These are phyloP conservation scores for Candida freyschussii DNA, from an alignment of 1,139 yeast genomes.

Conservation along the genomic window DNA sequence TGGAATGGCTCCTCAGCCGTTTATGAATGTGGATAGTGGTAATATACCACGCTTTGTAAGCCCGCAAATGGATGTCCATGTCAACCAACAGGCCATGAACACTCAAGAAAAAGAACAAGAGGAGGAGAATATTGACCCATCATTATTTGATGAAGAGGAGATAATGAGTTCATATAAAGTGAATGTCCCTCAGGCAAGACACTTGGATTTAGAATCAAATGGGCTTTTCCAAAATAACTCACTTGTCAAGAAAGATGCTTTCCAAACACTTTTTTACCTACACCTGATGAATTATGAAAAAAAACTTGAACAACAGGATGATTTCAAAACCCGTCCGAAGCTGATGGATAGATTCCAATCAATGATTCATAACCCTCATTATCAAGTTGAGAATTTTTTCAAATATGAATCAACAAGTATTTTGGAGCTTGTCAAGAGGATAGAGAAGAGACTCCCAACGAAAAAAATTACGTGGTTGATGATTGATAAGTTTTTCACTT, in stretches of 20 bases:
- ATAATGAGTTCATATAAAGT: conserved; percentile 13
- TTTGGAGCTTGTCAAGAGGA: conserved; percentile 14
- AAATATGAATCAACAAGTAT: conserved; percentile 16
- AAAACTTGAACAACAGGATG: conserved; percentile 1
- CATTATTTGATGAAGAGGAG: conserved; percentile 19
- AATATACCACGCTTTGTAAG: neutral
- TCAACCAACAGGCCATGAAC: no score
- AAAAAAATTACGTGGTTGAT: conserved; percentile 20
- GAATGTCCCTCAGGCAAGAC: conserved; percentile 12
- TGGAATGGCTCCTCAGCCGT: neutral
- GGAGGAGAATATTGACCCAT: conserved; percentile 23
- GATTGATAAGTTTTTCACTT: conserved; percentile 18
- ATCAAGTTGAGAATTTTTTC: conserved; percentile 15
- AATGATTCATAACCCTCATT: conserved; percentile 15
- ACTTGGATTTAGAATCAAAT: conserved; percentile 12
- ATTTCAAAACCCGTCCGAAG: conserved; percentile 5
- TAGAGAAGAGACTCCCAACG: conserved; percentile 16
- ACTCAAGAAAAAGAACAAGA: neutral
- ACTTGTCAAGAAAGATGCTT: conserved; percentile 18
- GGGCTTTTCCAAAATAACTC: conserved; percentile 21
- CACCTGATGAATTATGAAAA: conserved; percentile 12
- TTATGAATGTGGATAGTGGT: neutral
- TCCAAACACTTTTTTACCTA: conserved; percentile 14
- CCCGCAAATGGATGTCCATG: no score
- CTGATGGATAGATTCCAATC: conserved; percentile 12